A percentile compares a stretch with the other conserved stretches of the same genome.
phyloP scores from a whole-genome alignment of 164 flowering plant genomes.

The Hamamelis virginiana region DNA sequence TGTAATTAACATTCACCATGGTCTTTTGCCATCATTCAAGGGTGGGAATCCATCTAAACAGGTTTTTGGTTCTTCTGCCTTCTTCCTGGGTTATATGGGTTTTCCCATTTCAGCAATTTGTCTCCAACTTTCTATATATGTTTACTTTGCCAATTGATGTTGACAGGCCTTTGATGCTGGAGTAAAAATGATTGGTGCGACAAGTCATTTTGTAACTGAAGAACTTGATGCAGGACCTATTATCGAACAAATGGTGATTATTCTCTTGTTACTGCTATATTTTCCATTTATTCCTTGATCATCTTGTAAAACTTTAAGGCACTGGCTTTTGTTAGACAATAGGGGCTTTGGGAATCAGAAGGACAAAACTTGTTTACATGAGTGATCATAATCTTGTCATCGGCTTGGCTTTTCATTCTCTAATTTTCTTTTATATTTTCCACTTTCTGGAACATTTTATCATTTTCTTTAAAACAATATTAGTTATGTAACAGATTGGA shows the following conservation, averaged over 20 bases:
- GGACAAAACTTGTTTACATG: too few relatives aligned
- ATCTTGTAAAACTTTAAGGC: not conserved
- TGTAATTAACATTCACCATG: slow-evolving; percentile 91
- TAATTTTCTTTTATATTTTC: too few relatives aligned
- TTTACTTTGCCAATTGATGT: slow-evolving; percentile 17
- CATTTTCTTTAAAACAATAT: too few relatives aligned
- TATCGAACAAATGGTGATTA: slow-evolving; percentile 89
- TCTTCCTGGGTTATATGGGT: not conserved
- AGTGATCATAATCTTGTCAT: too few relatives aligned
- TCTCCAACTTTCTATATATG: slow-evolving; percentile 3
- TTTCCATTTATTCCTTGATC: not conserved
- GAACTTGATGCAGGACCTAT: slow-evolving; percentile 91
- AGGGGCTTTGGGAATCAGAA: too few relatives aligned
- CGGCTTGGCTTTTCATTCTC: too few relatives aligned
- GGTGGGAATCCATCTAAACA: slow-evolving; percentile 89
- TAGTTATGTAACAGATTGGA: too few relatives aligned
- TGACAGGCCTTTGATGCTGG: slow-evolving; percentile 89
- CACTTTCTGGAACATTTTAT: too few relatives aligned
- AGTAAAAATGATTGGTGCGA: slow-evolving; percentile 91
- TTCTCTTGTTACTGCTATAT: not conserved
- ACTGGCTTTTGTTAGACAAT: too few relatives aligned
- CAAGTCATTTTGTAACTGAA: slow-evolving; percentile 93
- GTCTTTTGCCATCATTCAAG: slow-evolving; percentile 93
- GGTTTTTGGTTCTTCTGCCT: slow-evolving; percentile 42
- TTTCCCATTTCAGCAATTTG: slow-evolving; percentile 1